Evolutionary conservation across 305 asterid species (phyloP).

Genomic region (Solanum hybrid): DNA sequence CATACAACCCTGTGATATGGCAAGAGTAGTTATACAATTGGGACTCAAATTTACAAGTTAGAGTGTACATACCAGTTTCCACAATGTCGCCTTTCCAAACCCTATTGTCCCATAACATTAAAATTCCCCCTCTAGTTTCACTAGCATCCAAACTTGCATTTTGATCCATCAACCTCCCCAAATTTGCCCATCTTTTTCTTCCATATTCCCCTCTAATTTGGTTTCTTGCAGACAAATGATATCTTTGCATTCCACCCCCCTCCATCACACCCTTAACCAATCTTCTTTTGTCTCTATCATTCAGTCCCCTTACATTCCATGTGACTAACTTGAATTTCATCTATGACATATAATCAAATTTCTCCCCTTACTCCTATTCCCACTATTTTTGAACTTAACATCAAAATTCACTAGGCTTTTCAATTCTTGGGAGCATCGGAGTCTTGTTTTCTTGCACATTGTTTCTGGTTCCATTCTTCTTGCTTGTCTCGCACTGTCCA

Average conservation of each 20-base stretch:
- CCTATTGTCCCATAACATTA: background rate
- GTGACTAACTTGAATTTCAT: background rate
- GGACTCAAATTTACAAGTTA: background rate
- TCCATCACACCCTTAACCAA: background rate
- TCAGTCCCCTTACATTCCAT: background rate
- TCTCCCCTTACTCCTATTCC: background rate
- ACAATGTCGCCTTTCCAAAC: background rate
- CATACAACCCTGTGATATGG: background rate
- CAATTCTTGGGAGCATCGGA: background rate
- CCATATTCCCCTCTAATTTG: background rate
- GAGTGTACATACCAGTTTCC: background rate
- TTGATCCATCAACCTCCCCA: background rate
- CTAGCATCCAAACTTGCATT: background rate
- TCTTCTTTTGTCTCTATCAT: background rate
- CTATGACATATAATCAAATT: background rate
- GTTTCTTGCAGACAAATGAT: background rate
- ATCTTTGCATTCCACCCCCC: background rate
- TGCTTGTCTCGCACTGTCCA: background rate
- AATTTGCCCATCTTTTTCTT: background rate
- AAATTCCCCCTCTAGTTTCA: background rate
- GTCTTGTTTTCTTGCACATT: background rate
- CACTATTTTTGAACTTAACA: background rate
- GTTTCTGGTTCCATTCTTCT: background rate
- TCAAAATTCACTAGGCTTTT: background rate
- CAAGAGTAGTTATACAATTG: background rate